A percentile compares a stretch with the other conserved stretches of the same genome.
phyloP scores from a whole-genome alignment of 352 stramenopile species.

The Phytopythium ostracodes region DNA sequence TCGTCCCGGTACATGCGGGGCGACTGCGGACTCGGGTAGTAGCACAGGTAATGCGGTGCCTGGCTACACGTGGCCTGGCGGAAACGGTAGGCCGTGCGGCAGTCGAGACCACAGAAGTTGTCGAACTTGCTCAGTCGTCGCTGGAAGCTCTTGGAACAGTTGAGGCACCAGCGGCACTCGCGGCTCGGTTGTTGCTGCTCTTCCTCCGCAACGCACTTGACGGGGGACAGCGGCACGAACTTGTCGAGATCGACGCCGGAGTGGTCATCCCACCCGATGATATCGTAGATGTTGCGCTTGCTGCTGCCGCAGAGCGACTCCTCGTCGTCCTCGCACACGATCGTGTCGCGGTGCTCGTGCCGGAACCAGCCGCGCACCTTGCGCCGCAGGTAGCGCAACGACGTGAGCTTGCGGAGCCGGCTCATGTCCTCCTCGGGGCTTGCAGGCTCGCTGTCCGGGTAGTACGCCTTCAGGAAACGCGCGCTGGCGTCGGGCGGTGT shows the following conservation, averaged over 20 bases:
- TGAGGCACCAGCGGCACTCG: slow-evolving; percentile 71
- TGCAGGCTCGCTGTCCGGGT: not conserved
- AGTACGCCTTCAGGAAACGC: not conserved
- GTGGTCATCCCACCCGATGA: slow-evolving; percentile 38
- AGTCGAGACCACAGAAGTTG: slow-evolving; percentile 54
- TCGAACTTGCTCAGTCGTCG: slow-evolving; percentile 63
- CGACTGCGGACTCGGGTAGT: slow-evolving; percentile 13
- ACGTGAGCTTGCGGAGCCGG: slow-evolving; percentile 54
- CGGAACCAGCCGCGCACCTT: slow-evolving; percentile 57
- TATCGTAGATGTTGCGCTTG: slow-evolving; percentile 42
- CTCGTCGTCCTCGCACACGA: slow-evolving; percentile 57
- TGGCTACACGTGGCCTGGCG: slow-evolving; percentile 33
- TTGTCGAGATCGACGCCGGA: slow-evolving; percentile 15
- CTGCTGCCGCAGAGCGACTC: slow-evolving; percentile 20
- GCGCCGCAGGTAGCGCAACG: slow-evolving; percentile 45
- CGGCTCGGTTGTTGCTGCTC: slow-evolving; percentile 38
- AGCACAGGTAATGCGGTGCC: slow-evolving; percentile 19
- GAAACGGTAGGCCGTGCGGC: slow-evolving; percentile 22
- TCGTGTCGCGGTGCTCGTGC: slow-evolving; percentile 49
- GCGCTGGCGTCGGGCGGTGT: slow-evolving; percentile 2
- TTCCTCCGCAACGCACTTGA: not conserved
- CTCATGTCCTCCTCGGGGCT: slow-evolving; percentile 24
- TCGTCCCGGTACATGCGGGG: slow-evolving; percentile 13
- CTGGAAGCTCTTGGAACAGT: slow-evolving; percentile 78
- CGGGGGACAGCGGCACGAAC: slow-evolving; percentile 18